phyloP scores from a whole-genome alignment of 2,329 filamentous ascomycete genomes.

The Fusarium heterosporum region DNA sequence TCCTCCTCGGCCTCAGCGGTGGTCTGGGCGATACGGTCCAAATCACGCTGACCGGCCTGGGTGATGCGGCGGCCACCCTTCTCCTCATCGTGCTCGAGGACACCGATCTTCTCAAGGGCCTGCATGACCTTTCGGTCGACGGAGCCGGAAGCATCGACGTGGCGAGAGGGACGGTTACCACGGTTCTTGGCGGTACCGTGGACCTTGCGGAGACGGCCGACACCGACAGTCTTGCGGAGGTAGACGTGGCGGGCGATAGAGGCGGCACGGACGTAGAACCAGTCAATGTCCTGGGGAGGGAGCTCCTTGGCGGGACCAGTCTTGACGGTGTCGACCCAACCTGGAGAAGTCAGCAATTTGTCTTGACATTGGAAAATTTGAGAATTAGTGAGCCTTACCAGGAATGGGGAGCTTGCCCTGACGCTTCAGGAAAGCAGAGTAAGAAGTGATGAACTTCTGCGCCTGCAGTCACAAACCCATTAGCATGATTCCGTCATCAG shows the following conservation, averaged over 20 bases:
- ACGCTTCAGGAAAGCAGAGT: conserved; percentile 91
- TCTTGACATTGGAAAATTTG: accelerated
- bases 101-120: conserved; percentile 98
- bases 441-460: conserved; percentile 89
- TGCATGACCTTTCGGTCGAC: conserved; percentile 99
- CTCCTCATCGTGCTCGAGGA: conserved; percentile 97
- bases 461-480: conserved; percentile 71
- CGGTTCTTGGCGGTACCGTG: conserved; percentile 99
- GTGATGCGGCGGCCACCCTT: conserved; percentile 99
- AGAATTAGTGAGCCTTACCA: conserved; percentile 66
- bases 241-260: conserved; percentile 98
- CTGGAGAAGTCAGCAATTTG: conserved; percentile 58
- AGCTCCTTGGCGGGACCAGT: conserved; percentile 97
- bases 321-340: conserved; percentile 99
- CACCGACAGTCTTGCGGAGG: conserved; percentile 98
- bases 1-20: conserved; percentile 79
- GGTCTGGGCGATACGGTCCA: conserved; percentile 94
- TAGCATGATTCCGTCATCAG: conserved; percentile 80
- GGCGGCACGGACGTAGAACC: conserved; percentile 92
- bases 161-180: conserved; percentile 88
- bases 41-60: conserved; percentile 97
- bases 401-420: conserved; percentile 93
- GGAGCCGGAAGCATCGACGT: conserved; percentile 93
- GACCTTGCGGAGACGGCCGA: conserved; percentile 95
- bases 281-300: conserved; percentile 97